phyloP scores from a whole-genome alignment of 2,329 filamentous ascomycete genomes.

The Trichoderma sp. region DNA sequence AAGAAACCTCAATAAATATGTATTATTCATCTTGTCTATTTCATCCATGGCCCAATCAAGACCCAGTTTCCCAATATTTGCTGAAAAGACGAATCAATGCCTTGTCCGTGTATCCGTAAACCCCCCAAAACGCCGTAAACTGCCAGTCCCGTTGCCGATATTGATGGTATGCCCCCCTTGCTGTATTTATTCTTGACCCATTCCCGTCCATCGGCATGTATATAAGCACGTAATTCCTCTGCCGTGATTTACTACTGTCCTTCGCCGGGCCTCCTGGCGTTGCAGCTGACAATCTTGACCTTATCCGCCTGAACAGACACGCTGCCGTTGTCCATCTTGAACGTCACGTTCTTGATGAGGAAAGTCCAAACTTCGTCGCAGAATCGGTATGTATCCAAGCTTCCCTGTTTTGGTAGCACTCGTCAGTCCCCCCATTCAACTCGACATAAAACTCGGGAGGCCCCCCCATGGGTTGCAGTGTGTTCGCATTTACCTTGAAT shows the following conservation, averaged over 20 bases:
- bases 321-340: conserved; percentile 85
- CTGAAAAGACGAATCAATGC: not conserved
- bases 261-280: conserved; percentile 68
- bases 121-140: conserved; percentile 20
- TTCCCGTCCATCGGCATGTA: not conserved
- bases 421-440: not conserved
- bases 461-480: not conserved
- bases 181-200: not conserved
- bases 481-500: conserved; percentile 76
- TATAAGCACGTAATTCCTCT: not conserved
- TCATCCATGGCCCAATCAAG: not conserved
- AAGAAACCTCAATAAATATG: not conserved
- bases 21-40: conserved; percentile 1
- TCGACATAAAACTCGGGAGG: not conserved
- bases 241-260: conserved; percentile 19
- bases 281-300: conserved; percentile 98
- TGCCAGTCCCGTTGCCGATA: not conserved
- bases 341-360: conserved; percentile 96
- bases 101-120: conserved; percentile 8
- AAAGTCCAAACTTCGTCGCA: conserved; percentile 99
- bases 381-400: conserved; percentile 97
- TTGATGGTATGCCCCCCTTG: not conserved
- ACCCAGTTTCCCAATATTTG: not conserved
- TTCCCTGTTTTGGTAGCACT: conserved; percentile 58
- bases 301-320: conserved; percentile 78